phyloP scores from a whole-genome alignment of 176 grass and related monocot species.

The Sorghum bicolor region DNA sequence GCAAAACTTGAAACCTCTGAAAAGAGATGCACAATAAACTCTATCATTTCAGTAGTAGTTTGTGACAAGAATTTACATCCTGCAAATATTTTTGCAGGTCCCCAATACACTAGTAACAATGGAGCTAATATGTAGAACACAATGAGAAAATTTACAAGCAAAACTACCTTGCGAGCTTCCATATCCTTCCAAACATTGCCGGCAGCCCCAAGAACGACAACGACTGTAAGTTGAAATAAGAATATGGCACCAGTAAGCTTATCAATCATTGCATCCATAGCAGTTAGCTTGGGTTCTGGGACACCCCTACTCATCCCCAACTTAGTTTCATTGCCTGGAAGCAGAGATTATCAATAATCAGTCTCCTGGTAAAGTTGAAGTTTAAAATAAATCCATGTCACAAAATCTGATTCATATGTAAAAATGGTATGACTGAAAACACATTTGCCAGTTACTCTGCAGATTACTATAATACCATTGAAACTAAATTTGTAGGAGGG shows the following conservation, averaged over 20 bases:
- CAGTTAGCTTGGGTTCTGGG: constrained; percentile 90
- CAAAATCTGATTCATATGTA: background rate
- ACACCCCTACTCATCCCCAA: constrained; percentile 95
- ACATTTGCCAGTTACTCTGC: background rate
- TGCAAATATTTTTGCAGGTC: constrained; percentile 6
- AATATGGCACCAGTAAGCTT: constrained; percentile 99
- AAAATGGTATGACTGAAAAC: background rate
- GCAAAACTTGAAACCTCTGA: background rate
- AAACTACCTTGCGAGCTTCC: constrained; percentile 85
- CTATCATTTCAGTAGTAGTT: background rate
- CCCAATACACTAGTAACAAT: constrained; percentile 1
- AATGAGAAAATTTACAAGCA: constrained; percentile 1
- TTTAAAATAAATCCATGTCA: constrained; percentile 1
- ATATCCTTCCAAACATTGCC: constrained; percentile 98
- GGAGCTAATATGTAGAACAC: background rate
- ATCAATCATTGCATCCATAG: constrained; percentile 98
- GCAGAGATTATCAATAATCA: constrained; percentile 22
- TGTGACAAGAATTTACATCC: constrained; percentile 16
- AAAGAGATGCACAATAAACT: constrained; percentile 5
- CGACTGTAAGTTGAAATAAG: constrained; percentile 94
- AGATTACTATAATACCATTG: background rate
- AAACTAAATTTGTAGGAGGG: background rate
- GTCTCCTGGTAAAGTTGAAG: constrained; percentile 1
- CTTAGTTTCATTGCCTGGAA: constrained; percentile 92
- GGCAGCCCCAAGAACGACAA: constrained; percentile 85